These are phyloP conservation scores for Neurospora africana DNA, from an alignment of 495 filamentous ascomycete species.

Conservation along the genomic window DNA sequence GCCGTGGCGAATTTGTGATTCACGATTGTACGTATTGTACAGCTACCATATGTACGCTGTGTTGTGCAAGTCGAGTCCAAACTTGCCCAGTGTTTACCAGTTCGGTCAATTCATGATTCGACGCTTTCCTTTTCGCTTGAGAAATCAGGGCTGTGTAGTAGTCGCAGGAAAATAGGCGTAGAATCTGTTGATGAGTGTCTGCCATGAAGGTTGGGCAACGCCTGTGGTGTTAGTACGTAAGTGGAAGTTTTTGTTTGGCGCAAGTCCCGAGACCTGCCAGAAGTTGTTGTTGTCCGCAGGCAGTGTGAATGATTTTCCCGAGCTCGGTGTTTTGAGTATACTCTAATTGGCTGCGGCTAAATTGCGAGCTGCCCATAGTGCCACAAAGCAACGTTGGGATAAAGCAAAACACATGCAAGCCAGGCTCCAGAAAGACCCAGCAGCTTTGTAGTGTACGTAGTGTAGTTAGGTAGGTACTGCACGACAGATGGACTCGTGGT, in stretches of 20 bases:
- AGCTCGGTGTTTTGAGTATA: slow-evolving; percentile 19
- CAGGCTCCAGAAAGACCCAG: neutral
- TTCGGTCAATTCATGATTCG: neutral
- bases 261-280: neutral
- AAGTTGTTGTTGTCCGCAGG: neutral
- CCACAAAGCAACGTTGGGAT: slow-evolving; percentile 13
- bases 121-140: neutral
- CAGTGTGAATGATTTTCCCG: slow-evolving; percentile 6
- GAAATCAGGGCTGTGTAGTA: neutral
- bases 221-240: neutral
- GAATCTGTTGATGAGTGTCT: neutral
- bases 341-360: slow-evolving; percentile 29
- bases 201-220: neutral
- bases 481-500: neutral
- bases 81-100: neutral
- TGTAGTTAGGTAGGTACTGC: neutral
- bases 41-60: neutral
- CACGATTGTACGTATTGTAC: neutral
- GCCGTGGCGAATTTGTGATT: slow-evolving; percentile 12
- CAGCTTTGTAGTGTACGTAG: neutral
- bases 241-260: neutral
- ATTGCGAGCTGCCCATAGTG: slow-evolving; percentile 20
- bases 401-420: neutral
- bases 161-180: neutral
- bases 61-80: neutral